Conservation (phyloP, 345 rosid genomes). For the Citrus unshiu region DNA sequence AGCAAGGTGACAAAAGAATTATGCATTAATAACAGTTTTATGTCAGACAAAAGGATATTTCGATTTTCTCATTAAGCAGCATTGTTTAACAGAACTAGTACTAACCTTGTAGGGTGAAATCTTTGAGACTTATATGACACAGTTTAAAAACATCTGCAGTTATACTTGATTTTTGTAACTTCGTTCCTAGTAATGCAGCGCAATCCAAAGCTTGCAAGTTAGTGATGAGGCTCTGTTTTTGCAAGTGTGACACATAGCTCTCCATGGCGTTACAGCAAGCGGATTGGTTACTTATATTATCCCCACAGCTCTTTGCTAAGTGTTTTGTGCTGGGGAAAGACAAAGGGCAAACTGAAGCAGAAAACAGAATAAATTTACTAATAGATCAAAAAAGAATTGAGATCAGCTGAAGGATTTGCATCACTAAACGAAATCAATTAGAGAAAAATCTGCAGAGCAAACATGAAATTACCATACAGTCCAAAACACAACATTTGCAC, state of each 20-base stretch:
- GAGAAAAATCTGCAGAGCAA: background rate
- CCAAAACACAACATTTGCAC: background rate
- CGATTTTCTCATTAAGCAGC: background rate
- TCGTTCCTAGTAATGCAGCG: constrained; percentile 63
- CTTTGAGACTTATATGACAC: constrained; percentile 89
- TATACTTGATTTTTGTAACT: constrained; percentile 64
- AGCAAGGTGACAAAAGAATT: constrained; percentile 15
- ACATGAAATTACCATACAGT: background rate
- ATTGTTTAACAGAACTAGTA: constrained; percentile 7
- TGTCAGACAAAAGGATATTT: background rate
- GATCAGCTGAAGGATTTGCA: background rate
- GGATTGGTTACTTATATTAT: constrained; percentile 46
- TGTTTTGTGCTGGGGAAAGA: constrained; percentile 70
- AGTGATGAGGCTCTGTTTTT: constrained; percentile 87
- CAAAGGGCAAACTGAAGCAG: constrained; percentile 81
- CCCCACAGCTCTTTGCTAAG: constrained; percentile 59
- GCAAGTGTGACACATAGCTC: constrained; percentile 84
- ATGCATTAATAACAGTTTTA: constrained; percentile 20
- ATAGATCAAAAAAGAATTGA: background rate
- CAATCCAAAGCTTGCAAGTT: constrained; percentile 96
- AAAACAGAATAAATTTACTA: constrained; percentile 1
- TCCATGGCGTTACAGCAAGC: constrained; percentile 81
- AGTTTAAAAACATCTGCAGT: constrained; percentile 62
- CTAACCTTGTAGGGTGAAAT: constrained; percentile 95
- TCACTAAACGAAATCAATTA: background rate